These are phyloP conservation scores for Gastrodia elata DNA, from an alignment of 106 monocot genomes.

Conservation along the genomic window DNA sequence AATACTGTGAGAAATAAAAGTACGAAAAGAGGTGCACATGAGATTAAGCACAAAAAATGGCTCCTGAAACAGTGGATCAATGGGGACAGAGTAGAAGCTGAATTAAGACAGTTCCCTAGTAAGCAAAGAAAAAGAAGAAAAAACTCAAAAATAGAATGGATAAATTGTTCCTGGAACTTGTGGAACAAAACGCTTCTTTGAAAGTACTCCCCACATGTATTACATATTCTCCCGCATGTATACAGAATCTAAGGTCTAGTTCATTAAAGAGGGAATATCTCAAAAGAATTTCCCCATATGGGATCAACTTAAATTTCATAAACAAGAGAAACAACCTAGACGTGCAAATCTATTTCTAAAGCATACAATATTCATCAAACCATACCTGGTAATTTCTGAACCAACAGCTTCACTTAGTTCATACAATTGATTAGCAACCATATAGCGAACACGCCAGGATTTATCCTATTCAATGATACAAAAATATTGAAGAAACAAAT, in stretches of 20 bases:
- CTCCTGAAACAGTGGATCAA: too few species aligned
- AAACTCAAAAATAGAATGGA: not conserved
- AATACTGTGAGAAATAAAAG: not conserved
- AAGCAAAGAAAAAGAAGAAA: not conserved
- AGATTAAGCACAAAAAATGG: too few species aligned
- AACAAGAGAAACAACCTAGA: not conserved
- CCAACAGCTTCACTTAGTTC: conserved; percentile 94
- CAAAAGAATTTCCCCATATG: conserved; percentile 1
- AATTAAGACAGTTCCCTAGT: not conserved
- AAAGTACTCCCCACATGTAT: too few species aligned
- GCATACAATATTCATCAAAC: not conserved
- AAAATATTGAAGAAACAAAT: not conserved
- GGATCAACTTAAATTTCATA: not conserved
- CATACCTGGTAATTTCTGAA: conserved; percentile 4
- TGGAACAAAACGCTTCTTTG: not conserved
- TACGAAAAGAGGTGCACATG: not conserved
- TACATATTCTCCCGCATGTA: too few species aligned
- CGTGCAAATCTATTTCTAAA: not conserved
- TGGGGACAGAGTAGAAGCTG: not conserved
- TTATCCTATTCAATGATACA: conserved; percentile 59
- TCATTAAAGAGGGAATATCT: not conserved
- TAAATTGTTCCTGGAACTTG: not conserved
- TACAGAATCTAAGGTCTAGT: not conserved
- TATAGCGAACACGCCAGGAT: conserved; percentile 96
- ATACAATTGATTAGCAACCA: conserved; percentile 96